Conservation (phyloP, 2,329 filamentous ascomycete species). For the Alternaria sp. region DNA sequence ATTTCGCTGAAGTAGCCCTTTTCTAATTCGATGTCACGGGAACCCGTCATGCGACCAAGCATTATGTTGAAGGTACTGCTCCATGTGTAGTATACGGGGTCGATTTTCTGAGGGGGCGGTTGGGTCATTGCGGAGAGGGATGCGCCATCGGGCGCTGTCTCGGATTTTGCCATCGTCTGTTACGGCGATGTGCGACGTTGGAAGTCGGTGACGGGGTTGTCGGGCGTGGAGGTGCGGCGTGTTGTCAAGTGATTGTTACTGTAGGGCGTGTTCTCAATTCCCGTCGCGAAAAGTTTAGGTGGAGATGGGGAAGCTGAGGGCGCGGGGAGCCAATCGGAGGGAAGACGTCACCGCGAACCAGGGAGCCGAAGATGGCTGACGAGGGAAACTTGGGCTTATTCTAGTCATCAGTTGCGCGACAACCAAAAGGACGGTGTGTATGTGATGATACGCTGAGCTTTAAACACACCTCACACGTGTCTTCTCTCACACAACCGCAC, state of each 20-base stretch:
- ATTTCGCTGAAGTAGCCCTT: conserved; percentile 77
- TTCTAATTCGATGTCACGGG: conserved; percentile 41
- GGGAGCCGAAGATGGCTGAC: conserved; percentile 23
- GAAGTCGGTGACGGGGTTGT: neutral
- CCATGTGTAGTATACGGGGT: conserved; percentile 66
- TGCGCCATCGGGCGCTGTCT: conserved; percentile 41
- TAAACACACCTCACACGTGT: neutral
- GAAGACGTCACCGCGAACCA: conserved; percentile 21
- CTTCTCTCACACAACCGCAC: neutral
- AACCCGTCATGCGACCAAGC: conserved; percentile 63
- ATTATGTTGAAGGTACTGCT: conserved; percentile 87
- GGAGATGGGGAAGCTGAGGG: conserved; percentile 18
- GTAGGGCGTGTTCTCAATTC: conserved; percentile 25
- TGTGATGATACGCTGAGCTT: neutral
- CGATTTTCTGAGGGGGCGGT: conserved; percentile 38
- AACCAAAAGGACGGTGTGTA: neutral
- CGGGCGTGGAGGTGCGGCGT: conserved; percentile 17
- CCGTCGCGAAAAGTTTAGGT: conserved; percentile 34
- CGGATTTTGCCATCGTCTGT: conserved; percentile 38
- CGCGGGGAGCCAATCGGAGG: conserved; percentile 39
- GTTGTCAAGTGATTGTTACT: neutral
- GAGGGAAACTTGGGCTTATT: conserved; percentile 25
- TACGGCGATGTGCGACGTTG: neutral
- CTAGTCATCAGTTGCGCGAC: conserved; percentile 28
- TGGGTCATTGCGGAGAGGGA: conserved; percentile 33